Evolutionary conservation across 345 rosid species (phyloP), one percentile per base, ranked within the genome.

Genomic region (Eucalyptus regnans): DNA sequence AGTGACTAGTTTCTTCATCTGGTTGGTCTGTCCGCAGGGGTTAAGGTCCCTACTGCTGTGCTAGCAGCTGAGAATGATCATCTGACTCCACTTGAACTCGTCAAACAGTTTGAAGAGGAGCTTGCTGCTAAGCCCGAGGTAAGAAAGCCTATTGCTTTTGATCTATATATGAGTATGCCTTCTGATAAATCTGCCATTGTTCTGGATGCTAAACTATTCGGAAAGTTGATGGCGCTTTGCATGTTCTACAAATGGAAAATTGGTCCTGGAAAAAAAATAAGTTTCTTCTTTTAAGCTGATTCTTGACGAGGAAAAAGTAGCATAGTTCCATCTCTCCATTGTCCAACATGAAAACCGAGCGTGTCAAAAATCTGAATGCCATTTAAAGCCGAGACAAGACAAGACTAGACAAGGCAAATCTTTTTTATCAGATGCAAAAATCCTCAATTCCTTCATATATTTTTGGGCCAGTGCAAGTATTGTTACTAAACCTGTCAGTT

Each of bases 41-140:
- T 91, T 52, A 91, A 88, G 89, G 92, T 87, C 87, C 95, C 94
- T 44, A 88, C 91, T 76, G 89, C 93, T 27, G 66, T 91, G 50
- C 88, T 93, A 29, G 95, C 92, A 89, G 95, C 94, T 17, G 93
- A 93, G 90, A 86, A 83, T 25, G 95, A 91, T 81, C 90, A 88
- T 0, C 58, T 91, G 20, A 92, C 93, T 56, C 95, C 94, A 37
- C 93, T 92, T 25, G 91, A 88, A 33, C 92, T 93, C 52, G 15
- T 93, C 91, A 90, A 91, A 88, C 92, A 91, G 90, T 92, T 89
- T 86, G 94, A 93, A 86, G 93, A 90, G 68, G 89, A 68, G 66
- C 91, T 92, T 85, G 86, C 90, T 87, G 89, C 94, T 37, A 93
- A 91, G 87, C 60, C 91, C 48, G 93, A 90, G 90, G 95, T 90